Evolutionary conservation across 2,329 filamentous ascomycete species (phyloP).

Genomic region (Gremmenia infestans): DNA sequence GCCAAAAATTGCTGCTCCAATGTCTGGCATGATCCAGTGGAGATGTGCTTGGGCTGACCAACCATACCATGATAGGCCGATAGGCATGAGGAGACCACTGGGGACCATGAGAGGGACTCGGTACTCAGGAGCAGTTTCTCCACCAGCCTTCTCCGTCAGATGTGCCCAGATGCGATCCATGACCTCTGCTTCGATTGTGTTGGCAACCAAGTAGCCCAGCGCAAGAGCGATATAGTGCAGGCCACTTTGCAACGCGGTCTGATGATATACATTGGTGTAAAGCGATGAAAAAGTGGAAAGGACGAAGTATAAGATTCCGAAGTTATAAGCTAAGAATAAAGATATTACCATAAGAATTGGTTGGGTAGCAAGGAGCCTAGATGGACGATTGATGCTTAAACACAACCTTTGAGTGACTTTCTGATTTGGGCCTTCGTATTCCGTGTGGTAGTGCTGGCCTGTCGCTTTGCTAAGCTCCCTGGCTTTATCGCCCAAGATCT

Average conservation of each 20-base stretch:
- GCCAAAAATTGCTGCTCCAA: conserved; percentile 47
- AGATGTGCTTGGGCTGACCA: conserved; percentile 46
- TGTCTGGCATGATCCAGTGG: conserved; percentile 51
- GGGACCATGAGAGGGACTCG: conserved; percentile 53
- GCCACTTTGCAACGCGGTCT: neutral
- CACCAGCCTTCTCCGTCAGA: conserved; percentile 5
- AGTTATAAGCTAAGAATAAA: neutral
- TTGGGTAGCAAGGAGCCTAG: neutral
- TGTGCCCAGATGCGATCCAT: conserved; percentile 13
- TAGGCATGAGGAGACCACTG: conserved; percentile 47
- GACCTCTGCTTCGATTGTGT: conserved; percentile 38
- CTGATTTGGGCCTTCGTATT: neutral
- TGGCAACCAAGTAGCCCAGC: conserved; percentile 33
- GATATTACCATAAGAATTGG: neutral
- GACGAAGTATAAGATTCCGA: neutral
- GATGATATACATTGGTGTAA: neutral
- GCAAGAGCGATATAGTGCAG: neutral
- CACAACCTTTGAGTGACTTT: conserved; percentile 25
- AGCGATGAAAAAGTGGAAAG: neutral
- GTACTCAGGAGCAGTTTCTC: conserved; percentile 45
- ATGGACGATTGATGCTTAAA: conserved; percentile 38
- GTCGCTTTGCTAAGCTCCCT: conserved; percentile 44
- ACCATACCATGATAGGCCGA: conserved; percentile 51
- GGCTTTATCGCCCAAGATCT: conserved; percentile 48
- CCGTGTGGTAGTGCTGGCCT: conserved; percentile 28